phyloP scores from a whole-genome alignment of 345 rosid genomes.

The Brassica cretica region DNA sequence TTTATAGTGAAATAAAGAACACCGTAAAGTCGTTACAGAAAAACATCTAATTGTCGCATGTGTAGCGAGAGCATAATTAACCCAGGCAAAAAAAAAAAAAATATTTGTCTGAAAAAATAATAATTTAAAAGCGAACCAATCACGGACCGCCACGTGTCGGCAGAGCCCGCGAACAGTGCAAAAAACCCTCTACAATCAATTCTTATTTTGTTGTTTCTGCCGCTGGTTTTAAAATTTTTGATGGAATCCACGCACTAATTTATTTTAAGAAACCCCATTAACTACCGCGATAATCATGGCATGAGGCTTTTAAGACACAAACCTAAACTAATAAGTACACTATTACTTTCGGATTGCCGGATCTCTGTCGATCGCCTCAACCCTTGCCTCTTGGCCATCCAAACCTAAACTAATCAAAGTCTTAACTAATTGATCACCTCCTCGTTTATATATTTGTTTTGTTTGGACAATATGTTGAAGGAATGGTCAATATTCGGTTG shows the following conservation, averaged over 20 bases:
- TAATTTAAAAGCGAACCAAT: too few relatives aligned
- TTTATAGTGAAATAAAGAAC: neutral
- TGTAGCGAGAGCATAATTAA: neutral
- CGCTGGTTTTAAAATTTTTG: too few relatives aligned
- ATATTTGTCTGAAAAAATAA: too few relatives aligned
- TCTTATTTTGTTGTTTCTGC: too few relatives aligned
- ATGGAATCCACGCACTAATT: too few relatives aligned
- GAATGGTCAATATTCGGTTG: neutral
- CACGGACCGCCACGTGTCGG: too few relatives aligned
- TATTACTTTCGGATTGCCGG: neutral
- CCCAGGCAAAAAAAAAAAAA: too few relatives aligned
- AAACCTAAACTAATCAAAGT: neutral
- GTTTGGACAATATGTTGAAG: neutral
- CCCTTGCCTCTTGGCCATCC: slow-evolving; percentile 1
- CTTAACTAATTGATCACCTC: neutral
- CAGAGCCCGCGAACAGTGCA: too few relatives aligned
- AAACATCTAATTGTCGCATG: neutral
- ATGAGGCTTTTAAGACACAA: neutral
- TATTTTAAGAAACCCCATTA: too few relatives aligned
- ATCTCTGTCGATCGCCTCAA: neutral
- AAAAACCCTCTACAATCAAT: too few relatives aligned
- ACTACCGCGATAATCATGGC: too few relatives aligned
- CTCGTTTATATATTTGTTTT: neutral
- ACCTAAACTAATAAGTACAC: neutral
- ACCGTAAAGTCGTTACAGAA: neutral